Evolutionary conservation across 805 yeast species (phyloP).

Genomic region (Pichia cephalocereana): DNA sequence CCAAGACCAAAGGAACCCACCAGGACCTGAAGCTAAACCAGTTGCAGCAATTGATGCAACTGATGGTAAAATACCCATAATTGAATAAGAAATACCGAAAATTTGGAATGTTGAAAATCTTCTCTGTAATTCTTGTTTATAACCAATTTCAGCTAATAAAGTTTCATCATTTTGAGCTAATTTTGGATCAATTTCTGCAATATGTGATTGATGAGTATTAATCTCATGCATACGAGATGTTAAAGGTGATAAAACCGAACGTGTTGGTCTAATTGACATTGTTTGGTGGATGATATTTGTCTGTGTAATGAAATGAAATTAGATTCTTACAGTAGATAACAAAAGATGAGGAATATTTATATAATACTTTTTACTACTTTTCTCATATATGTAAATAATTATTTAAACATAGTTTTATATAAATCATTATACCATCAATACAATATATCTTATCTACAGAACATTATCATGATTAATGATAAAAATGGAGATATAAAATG

Average conservation of each 20-base stretch:
- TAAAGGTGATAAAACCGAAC: constrained; percentile 5
- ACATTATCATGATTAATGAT: no score
- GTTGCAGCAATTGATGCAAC: constrained; percentile 39
- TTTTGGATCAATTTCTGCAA: constrained; percentile 21
- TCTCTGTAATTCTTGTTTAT: constrained; percentile 54
- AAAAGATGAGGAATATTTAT: no score
- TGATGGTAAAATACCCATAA: constrained; percentile 57
- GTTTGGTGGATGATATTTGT: background rate
- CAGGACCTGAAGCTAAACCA: constrained; percentile 37
- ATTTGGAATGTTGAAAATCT: constrained; percentile 48
- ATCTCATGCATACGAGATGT: constrained; percentile 10
- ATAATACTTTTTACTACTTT: no score
- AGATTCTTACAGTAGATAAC: no score
- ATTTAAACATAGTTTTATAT: no score
- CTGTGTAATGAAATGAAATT: no score
- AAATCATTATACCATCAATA: no score
- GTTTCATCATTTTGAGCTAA: constrained; percentile 23
- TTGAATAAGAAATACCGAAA: constrained; percentile 55
- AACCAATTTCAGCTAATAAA: constrained; percentile 46
- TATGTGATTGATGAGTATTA: constrained; percentile 9
- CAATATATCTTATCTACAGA: no score
- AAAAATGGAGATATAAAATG: no score
- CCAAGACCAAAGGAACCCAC: constrained; percentile 70
- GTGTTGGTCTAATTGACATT: background rate
- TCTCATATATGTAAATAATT: no score